Base-by-base conservation (phyloP, 148 eudicot species). In the Oxyria digyna region DNA sequence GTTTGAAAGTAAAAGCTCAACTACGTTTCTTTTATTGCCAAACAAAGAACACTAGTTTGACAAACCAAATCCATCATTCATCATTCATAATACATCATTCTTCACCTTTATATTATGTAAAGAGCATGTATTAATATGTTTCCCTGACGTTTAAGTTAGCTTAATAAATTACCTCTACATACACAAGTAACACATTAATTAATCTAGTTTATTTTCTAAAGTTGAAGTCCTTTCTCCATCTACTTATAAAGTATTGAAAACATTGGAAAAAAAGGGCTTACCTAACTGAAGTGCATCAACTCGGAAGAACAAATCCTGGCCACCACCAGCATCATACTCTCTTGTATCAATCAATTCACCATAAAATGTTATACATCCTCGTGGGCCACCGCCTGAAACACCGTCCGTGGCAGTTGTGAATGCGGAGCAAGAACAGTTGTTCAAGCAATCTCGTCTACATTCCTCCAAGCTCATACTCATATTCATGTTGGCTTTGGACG, bases 381-480 rank as follows among this genome's bases (percentile, higher is more conserved):
- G 27, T 10, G 59, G 59, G 12, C 14, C 62, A 24, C 14, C 62
- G 0, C 29, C 29, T 8, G 8, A 0, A 33, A 18, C 40, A 13
- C 54, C 74, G 63, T 77, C 68, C 21, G 76, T 71, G 11, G 81
- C 83, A 55, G 75, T 70, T 1, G 80, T 69, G 24, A 81, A 85
- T 0, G 80, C 89, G 27, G 55, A 38, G 67, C 87, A 85, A 18
- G 80, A 69, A 67, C 89, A 85, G 67, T 85, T 83, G 18, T 40
- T 74, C 67, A 83, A 50, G 72, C 89, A 85, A 26, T 68, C 69
- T 38, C 46, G 17, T 37, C 65, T 67, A 4, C 89, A 85, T 1
- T 71, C 64, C 68, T 79, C 72, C 24, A 66, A 8, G 3, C 41
- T 35, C 48, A 50, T 42, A 41, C 45, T 74, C 31, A 20, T 43